Evolutionary conservation across 2,329 filamentous ascomycete genomes (phyloP).

Genomic region (Thyridium curvatum): DNA sequence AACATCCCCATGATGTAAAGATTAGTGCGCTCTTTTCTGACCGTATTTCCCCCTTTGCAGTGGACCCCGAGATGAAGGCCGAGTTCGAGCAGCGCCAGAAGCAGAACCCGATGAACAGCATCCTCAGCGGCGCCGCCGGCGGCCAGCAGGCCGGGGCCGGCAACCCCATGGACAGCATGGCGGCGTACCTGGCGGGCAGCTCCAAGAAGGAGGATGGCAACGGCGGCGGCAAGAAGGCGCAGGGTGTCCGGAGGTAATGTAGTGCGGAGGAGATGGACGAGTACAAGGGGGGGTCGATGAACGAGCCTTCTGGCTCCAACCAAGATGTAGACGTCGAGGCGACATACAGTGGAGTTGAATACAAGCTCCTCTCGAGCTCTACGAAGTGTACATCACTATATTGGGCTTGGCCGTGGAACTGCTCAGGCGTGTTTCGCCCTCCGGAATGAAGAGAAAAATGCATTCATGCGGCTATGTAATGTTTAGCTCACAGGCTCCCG

Average conservation of each 20-base stretch:
- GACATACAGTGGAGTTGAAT: too few relatives aligned
- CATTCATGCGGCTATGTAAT: too few relatives aligned
- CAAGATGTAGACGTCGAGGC: not conserved
- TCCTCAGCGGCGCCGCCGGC: constrained; percentile 37
- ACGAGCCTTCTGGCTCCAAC: not conserved
- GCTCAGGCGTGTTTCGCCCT: too few relatives aligned
- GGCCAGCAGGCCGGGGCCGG: constrained; percentile 21
- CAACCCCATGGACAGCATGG: constrained; percentile 49
- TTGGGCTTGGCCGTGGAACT: too few relatives aligned
- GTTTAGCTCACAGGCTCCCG: not conserved
- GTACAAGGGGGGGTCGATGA: not conserved
- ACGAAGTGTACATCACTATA: too few relatives aligned
- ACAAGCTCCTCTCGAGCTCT: too few relatives aligned
- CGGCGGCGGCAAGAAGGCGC: constrained; percentile 26
- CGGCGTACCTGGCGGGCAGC: constrained; percentile 53
- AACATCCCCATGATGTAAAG: too few relatives aligned
- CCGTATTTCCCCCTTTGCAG: constrained; percentile 36
- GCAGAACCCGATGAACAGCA: constrained; percentile 58
- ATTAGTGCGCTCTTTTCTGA: too few relatives aligned
- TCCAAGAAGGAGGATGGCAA: constrained; percentile 31
- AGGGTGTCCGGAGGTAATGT: constrained; percentile 29
- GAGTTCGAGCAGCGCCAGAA: constrained; percentile 91
- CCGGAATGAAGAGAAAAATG: constrained; percentile 1
- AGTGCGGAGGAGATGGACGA: too few relatives aligned
- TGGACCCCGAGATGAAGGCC: constrained; percentile 93